Percentiles rank a stretch among this genome's conserved stretches.
Evolutionary conservation across 805 yeast genomes (phyloP).

Genomic region (Saturnispora saitoi): DNA sequence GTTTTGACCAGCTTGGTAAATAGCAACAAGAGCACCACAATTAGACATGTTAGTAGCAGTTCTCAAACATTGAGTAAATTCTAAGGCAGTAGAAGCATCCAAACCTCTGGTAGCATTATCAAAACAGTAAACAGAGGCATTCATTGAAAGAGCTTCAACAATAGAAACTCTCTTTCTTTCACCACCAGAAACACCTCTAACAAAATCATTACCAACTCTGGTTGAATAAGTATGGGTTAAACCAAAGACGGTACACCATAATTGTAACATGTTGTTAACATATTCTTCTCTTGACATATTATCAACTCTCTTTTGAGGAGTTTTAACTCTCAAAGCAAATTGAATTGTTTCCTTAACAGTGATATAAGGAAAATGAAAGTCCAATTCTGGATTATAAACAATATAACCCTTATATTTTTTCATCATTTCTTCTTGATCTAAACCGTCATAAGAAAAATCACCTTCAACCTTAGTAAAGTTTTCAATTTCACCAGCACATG

Average conservation of each 20-base stretch:
- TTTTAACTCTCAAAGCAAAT: constrained; percentile 62
- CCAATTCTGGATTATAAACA: constrained; percentile 53
- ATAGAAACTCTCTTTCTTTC: constrained; percentile 64
- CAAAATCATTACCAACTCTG: constrained; percentile 56
- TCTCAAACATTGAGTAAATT: constrained; percentile 52
- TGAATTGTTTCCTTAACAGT: constrained; percentile 66
- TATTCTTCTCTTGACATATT: constrained; percentile 34
- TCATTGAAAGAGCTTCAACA: constrained; percentile 51
- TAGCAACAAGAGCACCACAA: constrained; percentile 52
- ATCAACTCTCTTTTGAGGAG: constrained; percentile 45
- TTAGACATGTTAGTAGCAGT: constrained; percentile 52
- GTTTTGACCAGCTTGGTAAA: constrained; percentile 62
- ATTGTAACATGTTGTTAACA: constrained; percentile 35
- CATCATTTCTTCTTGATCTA: constrained; percentile 52
- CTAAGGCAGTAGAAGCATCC: constrained; percentile 66
- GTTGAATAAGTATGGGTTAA: constrained; percentile 52
- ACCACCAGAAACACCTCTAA: constrained; percentile 66
- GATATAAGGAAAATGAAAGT: constrained; percentile 67
- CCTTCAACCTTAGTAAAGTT: constrained; percentile 44
- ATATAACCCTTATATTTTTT: constrained; percentile 45
- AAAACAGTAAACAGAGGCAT: constrained; percentile 51
- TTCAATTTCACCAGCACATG: constrained; percentile 46
- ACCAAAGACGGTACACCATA: constrained; percentile 49
- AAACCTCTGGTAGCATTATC: constrained; percentile 66
- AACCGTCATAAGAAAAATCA: constrained; percentile 52